Base-by-base conservation (phyloP, 2,329 filamentous ascomycete species). In the Ophiostoma tasmaniense region DNA sequence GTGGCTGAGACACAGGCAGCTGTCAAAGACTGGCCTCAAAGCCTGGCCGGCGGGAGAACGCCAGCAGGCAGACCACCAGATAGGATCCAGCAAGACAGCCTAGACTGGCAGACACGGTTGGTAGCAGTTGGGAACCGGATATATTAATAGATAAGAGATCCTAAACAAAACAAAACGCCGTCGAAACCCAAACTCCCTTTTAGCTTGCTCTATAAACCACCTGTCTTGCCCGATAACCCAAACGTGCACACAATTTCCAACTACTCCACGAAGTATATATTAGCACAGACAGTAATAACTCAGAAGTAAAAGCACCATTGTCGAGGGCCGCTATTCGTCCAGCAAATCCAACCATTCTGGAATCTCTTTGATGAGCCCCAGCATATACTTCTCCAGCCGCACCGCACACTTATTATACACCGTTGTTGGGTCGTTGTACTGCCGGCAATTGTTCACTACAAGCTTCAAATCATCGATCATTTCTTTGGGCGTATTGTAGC, bases 391-490 rank as follows among this genome's bases (percentile, higher is more conserved):
- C 76, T 89, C 95, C 64, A 99, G 82, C 76, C 95, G 95, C 77
- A 92, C 96, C 37, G 95, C 95, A 69, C 90, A 92, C 81, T 99
- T 99, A 37, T 93, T 92, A 77, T 99, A 99, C 0, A 92, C 90
- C 0, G 94, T 99, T 45, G 84, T 96, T 80, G 97, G 93, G 74
- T 94, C 96, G 76, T 99, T 99, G 82, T 98, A 99, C 76, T 91
- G 90, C 73, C 93, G 89, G 78, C 95, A 99, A 78, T 99, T 99
- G 77, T 94, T 88, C 75, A 96, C 97, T 72, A 99, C 89, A 75
- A 98, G 86, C 76, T 89, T 89, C 10, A 93, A 91, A 77, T 99
- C 95, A 72, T 85, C 87, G 80, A 94, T 89, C 74, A 99, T 97
- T 75, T 97, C 95, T 76, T 98, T 92, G 0, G 95, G 94, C 0